A percentile compares a stretch with the other conserved stretches of the same genome.
phyloP scores from a whole-genome alignment of 352 stramenopile genomes.

The Phytophthora boehmeriae region DNA sequence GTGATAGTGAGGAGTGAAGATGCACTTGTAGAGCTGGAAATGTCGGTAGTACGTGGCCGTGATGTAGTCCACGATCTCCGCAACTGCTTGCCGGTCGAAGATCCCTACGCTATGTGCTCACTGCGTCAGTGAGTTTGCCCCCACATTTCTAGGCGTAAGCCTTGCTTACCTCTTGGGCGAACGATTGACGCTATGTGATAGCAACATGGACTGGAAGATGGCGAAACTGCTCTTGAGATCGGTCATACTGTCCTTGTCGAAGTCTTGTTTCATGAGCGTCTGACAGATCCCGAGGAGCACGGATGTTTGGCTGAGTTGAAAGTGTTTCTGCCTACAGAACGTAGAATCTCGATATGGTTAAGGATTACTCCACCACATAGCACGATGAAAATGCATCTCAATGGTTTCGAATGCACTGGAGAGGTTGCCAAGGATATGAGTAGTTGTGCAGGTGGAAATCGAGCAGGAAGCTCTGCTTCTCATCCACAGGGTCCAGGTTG shows the following conservation, averaged over 20 bases:
- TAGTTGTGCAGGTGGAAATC: constrained; percentile 70
- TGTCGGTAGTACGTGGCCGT: constrained; percentile 83
- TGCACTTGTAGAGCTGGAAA: constrained; percentile 80
- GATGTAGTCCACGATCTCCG: constrained; percentile 71
- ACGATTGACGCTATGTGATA: constrained; percentile 72
- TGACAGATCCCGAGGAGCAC: constrained; percentile 74
- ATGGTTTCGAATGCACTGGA: background rate
- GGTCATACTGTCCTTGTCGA: constrained; percentile 46
- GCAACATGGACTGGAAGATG: constrained; percentile 63
- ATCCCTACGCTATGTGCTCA: constrained; percentile 48
- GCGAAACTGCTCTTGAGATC: constrained; percentile 58
- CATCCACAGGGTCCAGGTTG: constrained; percentile 40
- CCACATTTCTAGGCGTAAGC: background rate
- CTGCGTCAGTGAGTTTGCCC: background rate
- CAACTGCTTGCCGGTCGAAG: constrained; percentile 59
- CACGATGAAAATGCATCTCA: background rate
- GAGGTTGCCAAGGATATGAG: constrained; percentile 56
- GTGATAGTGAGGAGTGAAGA: constrained; percentile 74
- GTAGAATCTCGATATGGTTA: constrained; percentile 34
- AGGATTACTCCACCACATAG: constrained; percentile 10
- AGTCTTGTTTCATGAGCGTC: constrained; percentile 66
- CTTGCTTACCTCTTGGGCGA: constrained; percentile 67
- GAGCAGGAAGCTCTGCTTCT: constrained; percentile 52
- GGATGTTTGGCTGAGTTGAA: constrained; percentile 61
- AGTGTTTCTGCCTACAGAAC: constrained; percentile 71